Evolutionary conservation across 1,284 basidiomycete genomes (phyloP).

Genomic region (Garcileccinum viscosum): DNA sequence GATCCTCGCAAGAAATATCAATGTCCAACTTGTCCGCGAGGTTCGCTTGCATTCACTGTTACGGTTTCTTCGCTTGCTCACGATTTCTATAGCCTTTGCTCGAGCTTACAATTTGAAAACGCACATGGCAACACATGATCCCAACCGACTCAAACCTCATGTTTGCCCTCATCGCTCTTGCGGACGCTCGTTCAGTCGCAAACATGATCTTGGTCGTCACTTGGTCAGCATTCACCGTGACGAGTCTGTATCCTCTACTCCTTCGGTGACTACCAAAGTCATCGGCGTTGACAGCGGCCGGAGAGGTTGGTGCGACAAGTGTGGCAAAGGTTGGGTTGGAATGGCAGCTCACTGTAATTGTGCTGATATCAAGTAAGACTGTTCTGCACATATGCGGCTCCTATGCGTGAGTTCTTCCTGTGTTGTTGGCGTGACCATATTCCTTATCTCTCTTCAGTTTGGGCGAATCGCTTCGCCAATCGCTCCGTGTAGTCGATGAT

Average conservation of each 20-base stretch:
- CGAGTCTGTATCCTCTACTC: conserved; percentile 52
- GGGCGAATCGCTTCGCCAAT: conserved; percentile 44
- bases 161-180: conserved; percentile 82
- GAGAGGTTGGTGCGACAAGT: conserved; percentile 74
- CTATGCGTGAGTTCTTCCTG: conserved; percentile 33
- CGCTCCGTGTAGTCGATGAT: conserved; percentile 44
- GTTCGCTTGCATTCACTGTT: conserved; percentile 44
- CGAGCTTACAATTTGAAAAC: conserved; percentile 92
- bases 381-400: conserved; percentile 4
- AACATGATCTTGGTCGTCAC: conserved; percentile 88
- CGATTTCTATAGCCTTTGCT: conserved; percentile 68
- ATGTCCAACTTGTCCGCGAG: conserved; percentile 73
- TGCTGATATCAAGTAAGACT: conserved; percentile 65
- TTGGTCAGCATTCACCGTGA: conserved; percentile 85
- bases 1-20: conserved; percentile 80
- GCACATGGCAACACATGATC: conserved; percentile 89
- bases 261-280: conserved; percentile 48
- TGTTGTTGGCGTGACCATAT: background rate
- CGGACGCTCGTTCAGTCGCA: conserved; percentile 86
- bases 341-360: conserved; percentile 64
- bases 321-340: conserved; percentile 75
- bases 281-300: conserved; percentile 69
- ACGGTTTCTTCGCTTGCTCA: conserved; percentile 2
- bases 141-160: conserved; percentile 84
- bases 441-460: conserved; percentile 25